Base-by-base conservation (phyloP, 768 basidiomycete species). In the Leccinellum luteum region DNA sequence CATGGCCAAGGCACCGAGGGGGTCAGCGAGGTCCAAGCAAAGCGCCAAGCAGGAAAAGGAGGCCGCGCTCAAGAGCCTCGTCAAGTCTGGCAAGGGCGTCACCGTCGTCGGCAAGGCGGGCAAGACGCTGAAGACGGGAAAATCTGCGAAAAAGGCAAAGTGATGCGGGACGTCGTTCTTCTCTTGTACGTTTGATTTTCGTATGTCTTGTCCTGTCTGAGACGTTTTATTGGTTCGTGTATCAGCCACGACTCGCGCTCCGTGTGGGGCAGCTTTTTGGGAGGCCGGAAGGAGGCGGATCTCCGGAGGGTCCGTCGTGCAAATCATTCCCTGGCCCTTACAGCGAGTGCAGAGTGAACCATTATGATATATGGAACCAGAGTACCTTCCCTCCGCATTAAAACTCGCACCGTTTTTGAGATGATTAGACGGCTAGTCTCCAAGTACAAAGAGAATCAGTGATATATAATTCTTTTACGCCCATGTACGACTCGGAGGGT, bases 21-120 rank as follows among this genome's bases (percentile, higher is more conserved):
- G 38, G 1, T 6, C 38, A 1, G n/a, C 38, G n/a, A 41, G 38
- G n/a, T 41, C 71, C 55, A 82, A 78, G 63, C 74, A 27, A 57
- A 76, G 27, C 25, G 78, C 85, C 25, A 91, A 88, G 73, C 86
- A 85, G 66, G 88, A 94, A 75, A 97, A 98, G 74, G 85, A 92
- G 59, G 83, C 81, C 13, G 92, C 91, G 14, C 75, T 94, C 58
- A 85, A 87, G 71, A 88, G 81, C 61, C 81, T 97, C 9, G 86
- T 97, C 28, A 94, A 92, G 69, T 82, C 79, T 30, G 91, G 92
- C 1, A 89, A 85, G 67, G 92, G 94, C 0, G 89, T 94, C 41
- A 94, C 92, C 28, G 86, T 95, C 17, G 82, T 95, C 43, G 94
- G 93, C 23, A 95, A 94, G 72, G 75, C 74, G 62, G 74, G 70